A percentile compares a stretch with the other conserved stretches of the same genome.
phyloP scores from a whole-genome alignment of 1,284 basidiomycete genomes.

The Phellinidium pouzarii region DNA sequence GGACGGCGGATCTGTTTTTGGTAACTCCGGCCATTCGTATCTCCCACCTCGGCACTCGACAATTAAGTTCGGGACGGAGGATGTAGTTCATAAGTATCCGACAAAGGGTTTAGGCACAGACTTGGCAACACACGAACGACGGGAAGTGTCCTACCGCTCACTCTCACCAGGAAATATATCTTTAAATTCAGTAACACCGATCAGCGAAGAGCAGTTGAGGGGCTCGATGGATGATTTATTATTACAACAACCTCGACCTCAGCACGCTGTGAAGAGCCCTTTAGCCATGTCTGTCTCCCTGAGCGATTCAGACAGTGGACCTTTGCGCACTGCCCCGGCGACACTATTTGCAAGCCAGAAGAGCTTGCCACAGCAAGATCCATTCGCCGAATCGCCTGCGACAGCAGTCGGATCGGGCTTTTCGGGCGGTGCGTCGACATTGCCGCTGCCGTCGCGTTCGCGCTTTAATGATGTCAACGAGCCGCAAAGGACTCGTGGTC shows the following conservation, averaged over 20 bases:
- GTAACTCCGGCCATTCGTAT: slow-evolving; percentile 26
- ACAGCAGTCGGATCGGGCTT: slow-evolving; percentile 28
- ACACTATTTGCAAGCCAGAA: slow-evolving; percentile 22
- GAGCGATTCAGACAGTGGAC: neutral
- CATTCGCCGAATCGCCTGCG: slow-evolving; percentile 29
- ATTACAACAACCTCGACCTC: slow-evolving; percentile 15
- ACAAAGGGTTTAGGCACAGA: slow-evolving; percentile 36
- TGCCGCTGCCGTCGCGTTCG: slow-evolving; percentile 10
- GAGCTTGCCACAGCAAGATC: slow-evolving; percentile 22
- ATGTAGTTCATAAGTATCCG: slow-evolving; percentile 68
- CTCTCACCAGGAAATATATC: slow-evolving; percentile 8
- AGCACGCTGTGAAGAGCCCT: slow-evolving; percentile 2
- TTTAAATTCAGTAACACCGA: slow-evolving; percentile 1
- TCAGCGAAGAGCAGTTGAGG: slow-evolving; percentile 8
- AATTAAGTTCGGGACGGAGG: slow-evolving; percentile 69
- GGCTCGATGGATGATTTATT: slow-evolving; percentile 6
- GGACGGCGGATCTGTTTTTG: slow-evolving; percentile 24
- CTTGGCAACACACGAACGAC: slow-evolving; percentile 47
- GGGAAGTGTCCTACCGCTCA: slow-evolving; percentile 30
- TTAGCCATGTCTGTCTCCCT: neutral
- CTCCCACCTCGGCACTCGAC: slow-evolving; percentile 45
- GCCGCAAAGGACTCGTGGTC: slow-evolving; percentile 14
- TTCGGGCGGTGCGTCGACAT: neutral
- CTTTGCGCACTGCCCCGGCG: slow-evolving; percentile 16
- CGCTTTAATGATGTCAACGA: slow-evolving; percentile 17